These are phyloP conservation scores for Rubroboletus satanas DNA, from an alignment of 768 basidiomycete species.

Conservation along the genomic window DNA sequence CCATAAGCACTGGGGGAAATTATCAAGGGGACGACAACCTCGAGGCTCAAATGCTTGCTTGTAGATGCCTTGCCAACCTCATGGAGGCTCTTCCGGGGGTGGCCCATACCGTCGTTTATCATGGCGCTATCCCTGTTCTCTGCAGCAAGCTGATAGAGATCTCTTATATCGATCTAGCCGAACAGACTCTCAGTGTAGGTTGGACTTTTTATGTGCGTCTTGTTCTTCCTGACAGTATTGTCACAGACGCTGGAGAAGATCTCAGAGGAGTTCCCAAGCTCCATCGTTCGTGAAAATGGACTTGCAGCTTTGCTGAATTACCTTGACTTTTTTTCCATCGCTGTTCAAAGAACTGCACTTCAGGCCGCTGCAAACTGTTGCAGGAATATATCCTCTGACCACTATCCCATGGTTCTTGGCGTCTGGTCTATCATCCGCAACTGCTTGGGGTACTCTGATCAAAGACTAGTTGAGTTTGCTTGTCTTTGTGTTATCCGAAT, in stretches of 20 bases:
- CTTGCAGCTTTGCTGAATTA: slow-evolving; percentile 90
- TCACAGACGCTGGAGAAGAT: slow-evolving; percentile 94
- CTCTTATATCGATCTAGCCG: slow-evolving; percentile 95
- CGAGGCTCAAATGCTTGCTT: slow-evolving; percentile 94
- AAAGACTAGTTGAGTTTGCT: slow-evolving; percentile 95
- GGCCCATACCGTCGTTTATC: slow-evolving; percentile 95
- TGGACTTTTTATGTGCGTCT: neutral
- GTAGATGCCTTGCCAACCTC: slow-evolving; percentile 93
- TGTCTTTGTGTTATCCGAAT: slow-evolving; percentile 93
- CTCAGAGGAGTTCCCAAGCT: slow-evolving; percentile 93
- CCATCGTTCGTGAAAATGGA: slow-evolving; percentile 95
- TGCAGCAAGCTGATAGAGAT: slow-evolving; percentile 98
- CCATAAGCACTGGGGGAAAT: slow-evolving; percentile 67
- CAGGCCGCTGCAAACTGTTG: slow-evolving; percentile 98
- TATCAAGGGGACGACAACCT: slow-evolving; percentile 81
- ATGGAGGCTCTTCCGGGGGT: slow-evolving; percentile 99
- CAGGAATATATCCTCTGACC: slow-evolving; percentile 83
- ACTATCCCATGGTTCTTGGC: slow-evolving; percentile 83
- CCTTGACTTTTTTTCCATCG: slow-evolving; percentile 97
- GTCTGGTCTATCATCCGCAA: slow-evolving; percentile 93
- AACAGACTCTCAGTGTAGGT: slow-evolving; percentile 95
- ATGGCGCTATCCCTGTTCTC: slow-evolving; percentile 96
- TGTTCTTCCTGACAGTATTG: slow-evolving; percentile 14
- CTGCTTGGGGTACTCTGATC: slow-evolving; percentile 88
- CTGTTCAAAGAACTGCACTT: slow-evolving; percentile 93